Evolutionary conservation across 2,329 filamentous ascomycete genomes (phyloP).

Genomic region (Macrophomina pseudophaseolina): DNA sequence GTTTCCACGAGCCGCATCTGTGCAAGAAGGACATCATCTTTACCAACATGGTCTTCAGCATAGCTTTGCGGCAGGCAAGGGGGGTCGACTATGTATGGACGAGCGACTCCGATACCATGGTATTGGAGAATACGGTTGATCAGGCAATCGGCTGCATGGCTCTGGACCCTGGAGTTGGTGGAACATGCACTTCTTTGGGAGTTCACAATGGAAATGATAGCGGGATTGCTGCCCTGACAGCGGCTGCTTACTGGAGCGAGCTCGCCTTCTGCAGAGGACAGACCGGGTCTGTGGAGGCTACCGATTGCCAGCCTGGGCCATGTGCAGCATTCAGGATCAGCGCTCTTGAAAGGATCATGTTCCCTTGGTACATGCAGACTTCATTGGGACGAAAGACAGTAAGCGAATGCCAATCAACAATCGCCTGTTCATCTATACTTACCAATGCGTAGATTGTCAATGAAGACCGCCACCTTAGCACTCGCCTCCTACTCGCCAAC

Average conservation of each 20-base stretch:
- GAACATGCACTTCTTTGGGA: conserved; percentile 40
- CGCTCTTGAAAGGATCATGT: conserved; percentile 38
- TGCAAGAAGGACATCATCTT: conserved; percentile 50
- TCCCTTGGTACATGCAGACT: conserved; percentile 46
- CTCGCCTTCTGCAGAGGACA: conserved; percentile 42
- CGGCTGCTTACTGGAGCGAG: conserved; percentile 44
- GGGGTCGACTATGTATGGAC: conserved; percentile 46
- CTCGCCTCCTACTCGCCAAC: conserved; percentile 41
- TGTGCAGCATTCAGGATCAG: conserved; percentile 43
- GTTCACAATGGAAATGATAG: conserved; percentile 43
- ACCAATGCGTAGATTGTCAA: conserved; percentile 37
- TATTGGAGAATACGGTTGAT: conserved; percentile 38
- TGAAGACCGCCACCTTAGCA: conserved; percentile 47
- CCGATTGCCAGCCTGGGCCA: conserved; percentile 46
- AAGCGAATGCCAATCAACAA: neutral
- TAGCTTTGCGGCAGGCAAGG: conserved; percentile 40
- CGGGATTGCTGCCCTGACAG: conserved; percentile 38
- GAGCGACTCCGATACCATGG: conserved; percentile 44
- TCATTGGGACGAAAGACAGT: conserved; percentile 43
- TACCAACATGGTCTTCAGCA: conserved; percentile 42
- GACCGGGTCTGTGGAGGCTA: conserved; percentile 37
- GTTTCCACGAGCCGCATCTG: conserved; percentile 44
- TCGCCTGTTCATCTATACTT: too few species aligned
- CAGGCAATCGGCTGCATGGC: conserved; percentile 39
- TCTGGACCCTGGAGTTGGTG: conserved; percentile 40